Conservation (phyloP, 352 stramenopile genomes). For the Lagenidium giganteum region DNA sequence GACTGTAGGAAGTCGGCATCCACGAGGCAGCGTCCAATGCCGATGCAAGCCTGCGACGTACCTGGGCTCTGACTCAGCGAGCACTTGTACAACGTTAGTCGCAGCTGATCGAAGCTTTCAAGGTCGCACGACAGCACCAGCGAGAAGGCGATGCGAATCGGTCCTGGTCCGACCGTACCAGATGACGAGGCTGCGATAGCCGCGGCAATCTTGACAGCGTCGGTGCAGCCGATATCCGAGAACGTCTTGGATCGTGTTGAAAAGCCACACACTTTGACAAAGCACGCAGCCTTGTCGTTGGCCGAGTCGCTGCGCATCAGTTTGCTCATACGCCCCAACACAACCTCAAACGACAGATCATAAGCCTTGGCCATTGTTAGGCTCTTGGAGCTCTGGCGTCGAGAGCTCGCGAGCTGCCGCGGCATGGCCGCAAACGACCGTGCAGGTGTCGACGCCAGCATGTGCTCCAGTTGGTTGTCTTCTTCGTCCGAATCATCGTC, state of each 20-base stretch:
- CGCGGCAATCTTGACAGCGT: conserved; percentile 51
- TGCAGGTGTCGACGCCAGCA: too few relatives aligned
- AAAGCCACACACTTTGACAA: conserved; percentile 48
- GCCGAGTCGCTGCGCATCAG: conserved; percentile 32
- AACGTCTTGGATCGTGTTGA: conserved; percentile 29
- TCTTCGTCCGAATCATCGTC: conserved; percentile 1
- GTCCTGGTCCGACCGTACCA: conserved; percentile 10
- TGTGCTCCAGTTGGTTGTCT: not conserved
- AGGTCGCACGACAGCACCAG: conserved; percentile 50
- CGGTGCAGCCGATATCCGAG: conserved; percentile 56
- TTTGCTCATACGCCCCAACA: conserved; percentile 43
- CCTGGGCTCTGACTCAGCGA: conserved; percentile 36
- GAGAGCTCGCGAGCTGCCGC: too few relatives aligned
- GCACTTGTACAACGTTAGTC: conserved; percentile 59
- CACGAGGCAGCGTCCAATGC: conserved; percentile 43
- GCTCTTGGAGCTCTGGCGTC: too few relatives aligned
- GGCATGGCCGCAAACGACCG: too few relatives aligned
- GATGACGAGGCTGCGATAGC: conserved; percentile 19
- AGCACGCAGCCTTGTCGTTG: conserved; percentile 44
- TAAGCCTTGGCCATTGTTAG: too few relatives aligned
- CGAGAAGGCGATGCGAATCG: conserved; percentile 44
- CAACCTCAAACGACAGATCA: conserved; percentile 49
- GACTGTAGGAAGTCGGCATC: conserved; percentile 47
- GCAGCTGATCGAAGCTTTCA: conserved; percentile 52
- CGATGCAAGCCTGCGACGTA: conserved; percentile 37